A percentile compares a stretch with the other conserved stretches of the same genome.
phyloP scores from a whole-genome alignment of 345 rosid species.

The Geranium rotundifolium region DNA sequence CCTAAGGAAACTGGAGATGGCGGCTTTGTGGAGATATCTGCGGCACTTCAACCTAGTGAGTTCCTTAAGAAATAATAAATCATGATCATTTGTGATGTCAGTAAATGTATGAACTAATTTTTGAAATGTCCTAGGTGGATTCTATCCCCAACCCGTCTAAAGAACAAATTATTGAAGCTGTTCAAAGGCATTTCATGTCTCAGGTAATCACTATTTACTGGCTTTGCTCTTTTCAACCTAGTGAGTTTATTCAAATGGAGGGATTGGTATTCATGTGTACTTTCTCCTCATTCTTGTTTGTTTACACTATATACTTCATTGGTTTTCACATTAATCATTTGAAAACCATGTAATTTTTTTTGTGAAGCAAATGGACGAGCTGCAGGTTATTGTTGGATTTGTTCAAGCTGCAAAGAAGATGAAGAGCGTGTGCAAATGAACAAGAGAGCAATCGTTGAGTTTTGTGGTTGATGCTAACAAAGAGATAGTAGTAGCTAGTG shows the following conservation, averaged over 20 bases:
- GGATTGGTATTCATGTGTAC: too few relatives aligned
- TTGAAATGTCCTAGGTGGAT: conserved; percentile 43
- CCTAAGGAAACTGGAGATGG: conserved; percentile 87
- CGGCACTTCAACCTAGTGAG: conserved; percentile 92
- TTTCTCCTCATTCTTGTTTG: too few relatives aligned
- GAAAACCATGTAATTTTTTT: neutral
- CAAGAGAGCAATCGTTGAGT: conserved; percentile 7
- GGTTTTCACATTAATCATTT: neutral
- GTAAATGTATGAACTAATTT: neutral
- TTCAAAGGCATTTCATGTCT: conserved; percentile 88
- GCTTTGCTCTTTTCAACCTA: too few relatives aligned
- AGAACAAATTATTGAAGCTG: conserved; percentile 69
- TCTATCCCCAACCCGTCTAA: conserved; percentile 70
- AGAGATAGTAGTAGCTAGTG: conserved; percentile 1
- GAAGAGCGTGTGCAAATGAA: conserved; percentile 45
- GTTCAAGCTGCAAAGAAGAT: conserved; percentile 80
- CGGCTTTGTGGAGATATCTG: conserved; percentile 82
- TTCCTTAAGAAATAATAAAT: neutral
- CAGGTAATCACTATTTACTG: conserved; percentile 38
- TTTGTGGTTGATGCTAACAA: conserved; percentile 18
- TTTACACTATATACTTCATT: too few relatives aligned
- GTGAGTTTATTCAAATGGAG: too few relatives aligned
- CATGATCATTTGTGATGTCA: neutral
- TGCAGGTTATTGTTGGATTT: conserved; percentile 89
- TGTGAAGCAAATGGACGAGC: conserved; percentile 85